These are phyloP conservation scores for Geotrichum fermentans DNA, from an alignment of 1,139 yeast species.

Conservation along the genomic window DNA sequence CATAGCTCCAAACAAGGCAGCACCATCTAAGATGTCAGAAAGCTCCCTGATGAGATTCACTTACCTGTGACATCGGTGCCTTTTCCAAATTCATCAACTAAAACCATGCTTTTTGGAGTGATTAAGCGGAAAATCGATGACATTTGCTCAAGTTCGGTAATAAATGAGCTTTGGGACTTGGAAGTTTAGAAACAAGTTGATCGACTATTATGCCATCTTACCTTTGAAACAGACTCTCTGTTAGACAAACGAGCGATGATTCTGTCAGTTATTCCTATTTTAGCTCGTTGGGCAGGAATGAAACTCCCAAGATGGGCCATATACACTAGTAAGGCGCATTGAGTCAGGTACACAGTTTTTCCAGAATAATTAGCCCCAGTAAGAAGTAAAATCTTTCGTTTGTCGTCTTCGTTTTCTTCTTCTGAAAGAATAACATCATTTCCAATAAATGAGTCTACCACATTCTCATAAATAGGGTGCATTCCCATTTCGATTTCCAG, in stretches of 20 bases:
- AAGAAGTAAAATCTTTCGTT: constrained; percentile 33
- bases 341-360: constrained; percentile 46
- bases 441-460: constrained; percentile 38
- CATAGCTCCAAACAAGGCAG: constrained; percentile 43
- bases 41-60: background rate
- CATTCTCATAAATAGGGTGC: constrained; percentile 44
- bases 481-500: constrained; percentile 36
- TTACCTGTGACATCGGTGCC: constrained; percentile 41
- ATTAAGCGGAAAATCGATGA: constrained; percentile 40
- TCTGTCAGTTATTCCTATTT: constrained; percentile 44
- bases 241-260: constrained; percentile 44
- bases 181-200: background rate
- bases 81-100: constrained; percentile 51
- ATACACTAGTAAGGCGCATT: constrained; percentile 43
- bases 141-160: constrained; percentile 45
- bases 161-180: constrained; percentile 43
- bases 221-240: constrained; percentile 42
- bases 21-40: constrained; percentile 39
- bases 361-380: constrained; percentile 55
- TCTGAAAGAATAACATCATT: constrained; percentile 37
- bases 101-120: constrained; percentile 40
- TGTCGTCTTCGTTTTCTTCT: constrained; percentile 15
- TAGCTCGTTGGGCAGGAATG: constrained; percentile 45
- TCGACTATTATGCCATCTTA: background rate
- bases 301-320: constrained; percentile 50